These are phyloP conservation scores for Saccharomycopsis javanensis DNA, from an alignment of 805 yeast species.

Conservation along the genomic window DNA sequence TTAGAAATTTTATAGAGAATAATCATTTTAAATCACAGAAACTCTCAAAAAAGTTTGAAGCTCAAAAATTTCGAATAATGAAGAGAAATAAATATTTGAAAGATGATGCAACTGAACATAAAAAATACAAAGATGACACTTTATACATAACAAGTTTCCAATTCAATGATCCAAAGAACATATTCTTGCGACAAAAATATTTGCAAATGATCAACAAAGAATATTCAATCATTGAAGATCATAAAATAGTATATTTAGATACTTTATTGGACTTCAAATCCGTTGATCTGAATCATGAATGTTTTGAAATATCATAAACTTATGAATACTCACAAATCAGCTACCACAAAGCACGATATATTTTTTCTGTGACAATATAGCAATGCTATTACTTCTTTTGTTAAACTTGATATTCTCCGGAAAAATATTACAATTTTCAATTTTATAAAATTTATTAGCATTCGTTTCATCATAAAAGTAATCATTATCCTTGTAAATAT, in stretches of 20 bases:
- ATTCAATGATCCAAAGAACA: background rate
- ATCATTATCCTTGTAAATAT: background rate
- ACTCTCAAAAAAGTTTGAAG: background rate
- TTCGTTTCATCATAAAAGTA: background rate
- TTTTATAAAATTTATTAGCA: background rate
- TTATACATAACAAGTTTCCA: background rate
- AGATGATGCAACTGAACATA: background rate
- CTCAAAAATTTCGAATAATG: background rate
- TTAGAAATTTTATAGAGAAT: background rate
- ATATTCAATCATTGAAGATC: constrained; percentile 3
- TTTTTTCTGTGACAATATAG: background rate
- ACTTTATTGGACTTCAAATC: background rate
- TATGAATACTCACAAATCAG: background rate
- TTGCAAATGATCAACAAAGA: constrained; percentile 1
- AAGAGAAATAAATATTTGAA: background rate
- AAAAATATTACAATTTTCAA: background rate
- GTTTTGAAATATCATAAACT: background rate
- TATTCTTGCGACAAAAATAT: background rate
- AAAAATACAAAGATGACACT: background rate
- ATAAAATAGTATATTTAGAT: background rate
- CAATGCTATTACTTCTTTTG: background rate
- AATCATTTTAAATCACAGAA: background rate
- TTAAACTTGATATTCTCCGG: background rate
- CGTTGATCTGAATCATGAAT: background rate
- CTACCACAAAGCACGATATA: background rate